Evolutionary conservation across 176 grass and related monocot species (phyloP), one percentile per base, ranked within the genome.

Genomic region (Phyllostachys edulis): DNA sequence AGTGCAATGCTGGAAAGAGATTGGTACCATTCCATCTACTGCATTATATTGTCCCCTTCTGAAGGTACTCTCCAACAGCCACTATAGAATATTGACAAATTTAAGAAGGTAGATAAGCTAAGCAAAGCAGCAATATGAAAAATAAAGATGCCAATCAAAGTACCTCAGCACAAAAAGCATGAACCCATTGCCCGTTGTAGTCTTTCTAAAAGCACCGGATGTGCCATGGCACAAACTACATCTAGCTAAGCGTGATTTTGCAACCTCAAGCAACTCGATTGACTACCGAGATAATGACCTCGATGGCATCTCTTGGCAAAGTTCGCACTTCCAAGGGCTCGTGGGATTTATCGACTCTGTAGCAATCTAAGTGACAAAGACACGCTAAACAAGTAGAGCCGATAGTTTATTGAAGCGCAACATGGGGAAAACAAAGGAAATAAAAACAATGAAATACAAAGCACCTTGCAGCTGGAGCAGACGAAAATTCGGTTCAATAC

Each of bases 151-250:
- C 1, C 16, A 84, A 84, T 45, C 75, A 63, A 91, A 76, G 20
- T 93, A 97, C 95, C 95, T 99, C 93, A 14, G 96, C 93, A 90
- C 96, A 99, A 39, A 99, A 92, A 20, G 96, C 85, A 96, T 99
- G 96, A 82, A 96, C 90, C 91, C 96, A 99, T 38, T 92, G 88
- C 52, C 89, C 93, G 61, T 90, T 89, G 81, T 65, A 78, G 96
- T 90, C 84, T 92, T 99, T 59, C 93, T 89, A 84, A 99, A 92
- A 76, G 89, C 93, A 81, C 96, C 96, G 82, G 76, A 85, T 71
- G 83, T 84, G 83, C 92, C 90, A 86, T 92, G 80, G 81, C 96
- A 99, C 71, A 96, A 90, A 87, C 78, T 79, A 83, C 96, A 99
- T 54, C 78, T 79, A 64, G 41, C 89, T 50, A 90, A 71, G 56